A percentile compares a stretch with the other conserved stretches of the same genome.
Conservation (phyloP, 2,329 filamentous ascomycete genomes). For the Aspergillus aculeatus region DNA sequence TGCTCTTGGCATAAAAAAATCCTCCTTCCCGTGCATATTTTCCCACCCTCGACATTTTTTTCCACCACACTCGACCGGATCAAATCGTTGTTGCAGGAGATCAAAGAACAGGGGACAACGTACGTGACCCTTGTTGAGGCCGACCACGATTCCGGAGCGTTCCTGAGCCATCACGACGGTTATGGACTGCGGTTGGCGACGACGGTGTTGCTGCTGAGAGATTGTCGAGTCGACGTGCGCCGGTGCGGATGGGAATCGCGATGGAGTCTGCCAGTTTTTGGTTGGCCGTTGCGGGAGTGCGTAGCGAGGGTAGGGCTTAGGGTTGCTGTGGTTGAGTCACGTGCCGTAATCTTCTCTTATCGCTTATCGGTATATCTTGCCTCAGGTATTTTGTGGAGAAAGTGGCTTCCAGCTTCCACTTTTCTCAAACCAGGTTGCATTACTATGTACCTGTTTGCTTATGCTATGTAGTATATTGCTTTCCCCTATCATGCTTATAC, state of each 20-base stretch:
- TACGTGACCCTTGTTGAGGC: conserved; percentile 67
- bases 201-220: conserved; percentile 29
- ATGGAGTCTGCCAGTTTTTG: conserved; percentile 32
- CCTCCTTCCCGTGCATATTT: neutral
- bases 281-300: conserved; percentile 30
- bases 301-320: conserved; percentile 44
- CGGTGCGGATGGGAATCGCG: conserved; percentile 26
- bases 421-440: neutral
- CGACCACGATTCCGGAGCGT: conserved; percentile 57
- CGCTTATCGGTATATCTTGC: neutral
- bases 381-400: conserved; percentile 9
- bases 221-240: conserved; percentile 27
- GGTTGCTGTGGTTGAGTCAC: conserved; percentile 23
- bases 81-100: conserved; percentile 11
- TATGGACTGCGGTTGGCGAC: conserved; percentile 36
- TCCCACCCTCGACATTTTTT: neutral
- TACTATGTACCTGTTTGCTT: too few species aligned
- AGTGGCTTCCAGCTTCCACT: neutral
- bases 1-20: neutral
- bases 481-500: too few species aligned
- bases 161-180: conserved; percentile 52
- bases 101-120: conserved; percentile 38
- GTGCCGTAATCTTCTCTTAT: neutral
- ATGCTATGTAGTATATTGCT: too few species aligned
- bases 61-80: conserved; percentile 18